Evolutionary conservation across 805 yeast species (phyloP), one percentile per base, ranked within the genome.

Genomic region (Lachancea kluyveri): DNA sequence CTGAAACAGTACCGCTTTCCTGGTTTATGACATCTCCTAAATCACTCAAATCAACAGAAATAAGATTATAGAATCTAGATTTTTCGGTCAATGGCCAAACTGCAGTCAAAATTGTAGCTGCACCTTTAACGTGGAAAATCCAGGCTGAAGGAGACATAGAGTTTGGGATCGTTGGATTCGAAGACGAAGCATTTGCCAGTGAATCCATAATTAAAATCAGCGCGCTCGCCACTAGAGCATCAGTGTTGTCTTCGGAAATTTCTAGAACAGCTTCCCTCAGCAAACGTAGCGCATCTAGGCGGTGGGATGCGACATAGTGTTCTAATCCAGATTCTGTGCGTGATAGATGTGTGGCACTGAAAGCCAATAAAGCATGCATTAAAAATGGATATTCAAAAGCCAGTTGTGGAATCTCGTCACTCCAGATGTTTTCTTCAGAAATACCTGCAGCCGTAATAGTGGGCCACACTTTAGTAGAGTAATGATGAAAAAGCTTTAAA

Each of bases 71-170:
- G 52, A 79, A 79, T 33, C 81, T 58, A 3, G 86, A 79, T 9
- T 69, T 66, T 27, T 75, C 78, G 27, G 79, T 78, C 30, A 87
- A 63, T 4, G 95, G 96, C 87, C 96, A 86, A n/a, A 88, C 95
- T 1, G 96, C 95, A 2, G 95, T 83, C 30, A 90, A 65, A 33
- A 90, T 90, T 0, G 96, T 88, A 5, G 96, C 96, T 0, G 96
- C 95, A 19, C 96, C 97, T 46, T 92, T 83, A 8, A 90, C 96
- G 50, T 90, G 96, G 65, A 85, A 92, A 35, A 90, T 78, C 97
- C 97, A 90, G 0, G 96, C 95, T 3, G 92, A 78, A 2, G 96
- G 88, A 1, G 96, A 94, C 36, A 87, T 78, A 4, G 43, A 35
- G 4, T 59, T 52, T 3, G 53, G 35, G 3, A 54, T 34, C 0